Conservation (phyloP, 2,329 filamentous ascomycete species). For the Pseudogymnoascus sp. region DNA sequence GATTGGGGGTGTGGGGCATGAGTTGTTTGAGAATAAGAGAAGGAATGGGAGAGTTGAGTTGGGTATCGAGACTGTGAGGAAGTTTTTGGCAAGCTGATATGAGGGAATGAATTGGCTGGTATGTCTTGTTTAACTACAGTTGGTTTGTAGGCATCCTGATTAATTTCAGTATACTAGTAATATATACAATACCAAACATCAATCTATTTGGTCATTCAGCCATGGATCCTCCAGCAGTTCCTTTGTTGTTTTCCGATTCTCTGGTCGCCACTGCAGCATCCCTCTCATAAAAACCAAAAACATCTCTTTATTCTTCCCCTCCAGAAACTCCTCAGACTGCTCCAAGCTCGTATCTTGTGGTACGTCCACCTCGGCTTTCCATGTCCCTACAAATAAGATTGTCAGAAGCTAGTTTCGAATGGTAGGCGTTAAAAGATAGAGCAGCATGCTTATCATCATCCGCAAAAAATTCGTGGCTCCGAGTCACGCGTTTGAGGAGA, state of each 20-base stretch:
- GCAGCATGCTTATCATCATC: conserved; percentile 14
- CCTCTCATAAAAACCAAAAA: conserved; percentile 33
- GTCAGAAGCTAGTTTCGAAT: neutral
- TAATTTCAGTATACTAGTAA: neutral
- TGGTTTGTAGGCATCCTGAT: neutral
- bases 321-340: conserved; percentile 2
- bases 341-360: conserved; percentile 14
- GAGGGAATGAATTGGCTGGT: neutral
- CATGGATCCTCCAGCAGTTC: conserved; percentile 36
- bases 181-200: neutral
- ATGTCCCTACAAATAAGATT: neutral
- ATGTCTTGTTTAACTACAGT: neutral
- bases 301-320: conserved; percentile 27
- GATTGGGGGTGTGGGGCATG: neutral
- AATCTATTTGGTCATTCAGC: conserved; percentile 22
- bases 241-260: conserved; percentile 33
- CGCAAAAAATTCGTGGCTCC: conserved; percentile 15
- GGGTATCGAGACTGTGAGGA: neutral
- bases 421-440: neutral
- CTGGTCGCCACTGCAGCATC: conserved; percentile 36
- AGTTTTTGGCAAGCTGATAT: neutral
- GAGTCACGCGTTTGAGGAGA: conserved; percentile 8
- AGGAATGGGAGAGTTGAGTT: conserved; percentile 4
- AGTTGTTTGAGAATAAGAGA: conserved; percentile 4
- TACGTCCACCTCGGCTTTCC: conserved; percentile 11